Evolutionary conservation across 805 yeast species (phyloP).

Genomic region (Yarrowia porcina): DNA sequence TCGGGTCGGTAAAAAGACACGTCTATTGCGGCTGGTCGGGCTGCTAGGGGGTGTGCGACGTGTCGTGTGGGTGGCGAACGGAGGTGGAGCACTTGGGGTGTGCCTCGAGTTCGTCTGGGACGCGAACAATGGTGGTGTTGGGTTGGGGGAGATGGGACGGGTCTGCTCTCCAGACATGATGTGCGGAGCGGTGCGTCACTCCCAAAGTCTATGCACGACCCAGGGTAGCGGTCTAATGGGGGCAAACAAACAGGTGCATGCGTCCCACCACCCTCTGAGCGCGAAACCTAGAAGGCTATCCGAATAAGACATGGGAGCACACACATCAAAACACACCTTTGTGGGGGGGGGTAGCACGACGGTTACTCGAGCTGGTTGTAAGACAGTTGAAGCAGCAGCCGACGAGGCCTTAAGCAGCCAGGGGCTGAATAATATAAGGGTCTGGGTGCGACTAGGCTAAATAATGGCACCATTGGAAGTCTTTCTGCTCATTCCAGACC

Average conservation of each 20-base stretch:
- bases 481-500: no score
- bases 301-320: not conserved
- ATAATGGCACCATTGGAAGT: no score
- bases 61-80: not conserved
- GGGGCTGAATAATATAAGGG: not conserved
- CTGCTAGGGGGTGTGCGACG: not conserved
- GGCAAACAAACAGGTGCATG: constrained; percentile 17
- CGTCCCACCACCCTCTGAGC: not conserved
- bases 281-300: not conserved
- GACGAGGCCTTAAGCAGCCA: not conserved
- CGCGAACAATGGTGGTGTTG: not conserved
- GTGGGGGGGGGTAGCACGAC: not conserved
- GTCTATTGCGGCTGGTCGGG: not conserved
- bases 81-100: not conserved
- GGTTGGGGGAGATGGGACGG: not conserved
- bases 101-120: not conserved
- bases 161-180: not conserved
- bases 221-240: constrained; percentile 25
- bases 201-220: constrained; percentile 24
- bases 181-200: constrained; percentile 13
- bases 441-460: no score
- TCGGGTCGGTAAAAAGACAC: not conserved
- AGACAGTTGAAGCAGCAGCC: not conserved
- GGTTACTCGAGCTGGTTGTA: not conserved
- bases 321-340: not conserved